These are phyloP conservation scores for Cutaneotrichosporon sp. DNA, from an alignment of 1,284 basidiomycete genomes.

Conservation along the genomic window DNA sequence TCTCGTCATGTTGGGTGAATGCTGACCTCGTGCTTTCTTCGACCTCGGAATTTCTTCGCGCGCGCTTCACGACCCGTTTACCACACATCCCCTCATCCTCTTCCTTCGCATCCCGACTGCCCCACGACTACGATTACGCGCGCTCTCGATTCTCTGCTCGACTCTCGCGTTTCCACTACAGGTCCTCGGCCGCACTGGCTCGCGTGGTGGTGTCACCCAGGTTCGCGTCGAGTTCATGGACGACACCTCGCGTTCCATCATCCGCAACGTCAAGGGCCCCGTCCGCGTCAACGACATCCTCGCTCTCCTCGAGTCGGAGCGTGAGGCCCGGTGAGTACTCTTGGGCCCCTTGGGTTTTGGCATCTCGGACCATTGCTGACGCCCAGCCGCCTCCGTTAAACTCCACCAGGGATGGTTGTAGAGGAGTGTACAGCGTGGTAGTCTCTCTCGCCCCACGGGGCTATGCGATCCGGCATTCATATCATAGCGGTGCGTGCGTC, in stretches of 20 bases:
- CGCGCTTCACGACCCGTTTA: not conserved
- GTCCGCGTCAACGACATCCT: constrained; percentile 97
- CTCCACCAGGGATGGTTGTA: constrained; percentile 24
- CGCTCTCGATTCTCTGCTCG: not conserved
- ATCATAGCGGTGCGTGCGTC: constrained; percentile 5
- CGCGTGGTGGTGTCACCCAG: constrained; percentile 99
- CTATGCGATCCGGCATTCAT: constrained; percentile 31
- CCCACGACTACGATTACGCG: not conserved
- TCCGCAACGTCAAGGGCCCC: constrained; percentile 99
- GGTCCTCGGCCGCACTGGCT: constrained; percentile 98
- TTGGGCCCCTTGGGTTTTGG: not conserved
- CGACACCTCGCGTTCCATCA: constrained; percentile 92
- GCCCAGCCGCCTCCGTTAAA: constrained; percentile 32
- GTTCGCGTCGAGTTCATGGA: constrained; percentile 99
- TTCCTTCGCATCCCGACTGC: constrained; percentile 2
- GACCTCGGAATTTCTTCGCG: constrained; percentile 4
- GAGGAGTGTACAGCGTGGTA: constrained; percentile 30
- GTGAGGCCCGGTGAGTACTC: constrained; percentile 91
- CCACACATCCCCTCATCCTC: constrained; percentile 1
- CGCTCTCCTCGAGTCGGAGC: constrained; percentile 96
- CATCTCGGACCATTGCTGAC: not conserved
- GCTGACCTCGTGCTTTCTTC: constrained; percentile 6
- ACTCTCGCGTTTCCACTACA: constrained; percentile 48
- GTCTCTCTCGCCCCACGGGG: constrained; percentile 23
- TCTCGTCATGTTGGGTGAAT: not conserved